These are phyloP conservation scores for Talaromyces sp. DNA, from an alignment of 2,329 filamentous ascomycete species.

Conservation along the genomic window DNA sequence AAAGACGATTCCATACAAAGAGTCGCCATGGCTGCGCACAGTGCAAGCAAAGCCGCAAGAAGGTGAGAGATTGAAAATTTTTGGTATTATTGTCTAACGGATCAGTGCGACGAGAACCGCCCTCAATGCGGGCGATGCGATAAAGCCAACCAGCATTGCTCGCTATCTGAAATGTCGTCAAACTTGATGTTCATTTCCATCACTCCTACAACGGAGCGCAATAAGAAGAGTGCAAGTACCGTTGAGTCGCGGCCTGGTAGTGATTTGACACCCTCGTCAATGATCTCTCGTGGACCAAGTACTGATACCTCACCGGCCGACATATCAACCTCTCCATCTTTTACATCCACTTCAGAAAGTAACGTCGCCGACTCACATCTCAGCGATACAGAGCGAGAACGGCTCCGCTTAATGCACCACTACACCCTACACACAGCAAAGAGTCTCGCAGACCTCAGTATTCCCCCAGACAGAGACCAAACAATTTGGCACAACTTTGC, in stretches of 20 bases:
- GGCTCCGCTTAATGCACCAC: constrained; percentile 9
- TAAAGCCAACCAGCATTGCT: constrained; percentile 1
- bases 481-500: constrained; percentile 7
- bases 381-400: constrained; percentile 9
- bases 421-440: constrained; percentile 13
- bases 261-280: background rate
- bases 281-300: background rate
- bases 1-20: constrained; percentile 15
- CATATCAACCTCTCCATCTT: background rate
- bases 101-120: constrained; percentile 6
- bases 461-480: constrained; percentile 4
- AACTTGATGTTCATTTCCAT: constrained; percentile 15
- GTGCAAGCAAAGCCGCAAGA: constrained; percentile 18
- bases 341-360: background rate
- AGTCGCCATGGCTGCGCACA: constrained; percentile 15
- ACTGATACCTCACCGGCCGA: background rate
- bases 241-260: background rate
- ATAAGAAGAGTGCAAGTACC: background rate
- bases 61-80: background rate
- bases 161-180: constrained; percentile 7
- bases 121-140: constrained; percentile 14
- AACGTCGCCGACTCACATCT: background rate
- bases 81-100: background rate
- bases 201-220: background rate
- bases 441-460: constrained; percentile 8